Base-by-base conservation (phyloP, 1,284 basidiomycete species). In the Trametes hirsuta region DNA sequence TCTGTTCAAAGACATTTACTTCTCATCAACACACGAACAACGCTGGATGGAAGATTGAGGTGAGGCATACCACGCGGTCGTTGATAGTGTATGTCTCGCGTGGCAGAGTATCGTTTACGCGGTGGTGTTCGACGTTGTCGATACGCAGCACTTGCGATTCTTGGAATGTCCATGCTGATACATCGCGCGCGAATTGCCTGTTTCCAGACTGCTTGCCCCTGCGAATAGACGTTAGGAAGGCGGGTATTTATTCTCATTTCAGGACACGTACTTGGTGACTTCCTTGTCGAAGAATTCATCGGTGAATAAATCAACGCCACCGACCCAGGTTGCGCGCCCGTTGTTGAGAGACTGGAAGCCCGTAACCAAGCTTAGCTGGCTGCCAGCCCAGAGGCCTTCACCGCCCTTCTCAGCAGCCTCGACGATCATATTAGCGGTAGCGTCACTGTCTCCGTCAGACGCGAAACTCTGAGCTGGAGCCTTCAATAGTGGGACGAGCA, bases 121-220 rank as follows among this genome's bases (percentile, higher is more conserved):
- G 82, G 72, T 91, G 86, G 74, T 98, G 96, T 30, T 84, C 81
- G 6, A 87, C 87, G 36, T 77, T 79, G 63, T 94, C 87, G 60
- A 98, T 87, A 25, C 93, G 87, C 49, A 97, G 79, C 6, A 94
- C 92, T 5, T 87, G 82, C 0, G 84, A 83, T 75, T 97, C 92
- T 70, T 96, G 93, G 86, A 98, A 97, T 1, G 90, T 84, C 97
- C 97, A 99, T 18, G 85, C 83, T 2, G 88, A 84, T 51, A 98
- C 74, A 67, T 97, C 94, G 47, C 80, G 75, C 3, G 81, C 82
- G 58, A 98, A 90, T 45, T 84, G 84, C 14, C 79, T 76, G 73
- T 98, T 98, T 12, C 90, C 92, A 1, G 89, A 86, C 60, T 82
- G 79, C 12, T 80, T 76, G 15, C 86, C 87, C 55, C 85, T 87